Percentiles rank a stretch among this genome's conserved stretches.
Conservation (phyloP, 345 rosid species). For the Crucihimalaya himalaica region DNA sequence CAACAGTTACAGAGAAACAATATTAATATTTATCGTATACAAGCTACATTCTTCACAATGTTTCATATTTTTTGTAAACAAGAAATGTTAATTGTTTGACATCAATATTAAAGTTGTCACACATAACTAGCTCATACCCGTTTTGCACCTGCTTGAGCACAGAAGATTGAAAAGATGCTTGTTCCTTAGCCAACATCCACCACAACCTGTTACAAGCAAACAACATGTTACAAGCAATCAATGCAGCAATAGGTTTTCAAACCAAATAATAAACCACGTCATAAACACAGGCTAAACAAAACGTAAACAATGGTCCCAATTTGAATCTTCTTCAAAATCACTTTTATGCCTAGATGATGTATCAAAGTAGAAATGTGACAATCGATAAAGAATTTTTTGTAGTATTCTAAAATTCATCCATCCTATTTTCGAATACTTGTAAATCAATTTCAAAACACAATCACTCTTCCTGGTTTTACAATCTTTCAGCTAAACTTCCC, state of each 20-base stretch:
- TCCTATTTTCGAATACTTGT: too few relatives aligned
- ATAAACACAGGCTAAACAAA: constrained; percentile 6
- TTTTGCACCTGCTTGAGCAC: constrained; percentile 98
- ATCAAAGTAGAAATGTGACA: too few relatives aligned
- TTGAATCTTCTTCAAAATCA: not conserved
- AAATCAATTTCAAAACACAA: too few relatives aligned
- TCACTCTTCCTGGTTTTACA: too few relatives aligned
- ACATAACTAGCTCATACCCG: constrained; percentile 54
- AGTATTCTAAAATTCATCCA: too few relatives aligned
- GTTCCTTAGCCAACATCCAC: constrained; percentile 99
- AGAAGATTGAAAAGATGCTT: constrained; percentile 94
- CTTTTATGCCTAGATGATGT: too few relatives aligned
- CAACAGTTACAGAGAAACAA: not conserved
- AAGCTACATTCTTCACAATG: constrained; percentile 11
- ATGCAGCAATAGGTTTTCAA: constrained; percentile 27
- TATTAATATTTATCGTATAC: not conserved
- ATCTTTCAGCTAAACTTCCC: too few relatives aligned
- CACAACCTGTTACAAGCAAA: constrained; percentile 79
- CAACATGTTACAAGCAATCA: too few relatives aligned
- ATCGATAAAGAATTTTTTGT: too few relatives aligned
- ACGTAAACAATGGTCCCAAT: not conserved
- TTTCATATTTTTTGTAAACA: not conserved
- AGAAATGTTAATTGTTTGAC: not conserved
- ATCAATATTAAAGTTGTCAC: not conserved
- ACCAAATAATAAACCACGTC: not conserved